Conservation (phyloP, 2,329 filamentous ascomycete genomes). For the Ceratocystis cacaofunesta region DNA sequence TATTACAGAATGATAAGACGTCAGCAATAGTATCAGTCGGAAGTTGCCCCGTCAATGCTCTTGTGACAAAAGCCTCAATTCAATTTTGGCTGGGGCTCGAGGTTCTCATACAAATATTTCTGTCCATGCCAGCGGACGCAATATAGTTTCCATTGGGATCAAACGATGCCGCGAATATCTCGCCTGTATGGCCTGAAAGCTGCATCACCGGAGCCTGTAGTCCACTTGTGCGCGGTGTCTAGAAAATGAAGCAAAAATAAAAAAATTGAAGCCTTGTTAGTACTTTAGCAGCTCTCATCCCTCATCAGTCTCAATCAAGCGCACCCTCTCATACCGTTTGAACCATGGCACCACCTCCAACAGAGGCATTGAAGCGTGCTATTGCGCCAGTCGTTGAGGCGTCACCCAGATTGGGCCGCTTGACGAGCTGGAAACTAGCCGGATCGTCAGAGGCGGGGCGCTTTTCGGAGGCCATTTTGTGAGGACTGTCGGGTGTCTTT, state of each 20-base stretch:
- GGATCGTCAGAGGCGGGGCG: conserved; percentile 77
- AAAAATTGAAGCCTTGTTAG: conserved; percentile 10
- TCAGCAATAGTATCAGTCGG: neutral
- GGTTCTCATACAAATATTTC: conserved; percentile 57
- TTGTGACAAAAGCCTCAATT: neutral
- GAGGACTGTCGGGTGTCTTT: neutral
- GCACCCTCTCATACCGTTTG: conserved; percentile 31
- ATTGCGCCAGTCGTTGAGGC: conserved; percentile 34
- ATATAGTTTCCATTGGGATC: conserved; percentile 78
- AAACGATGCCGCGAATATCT: conserved; percentile 83
- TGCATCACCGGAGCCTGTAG: conserved; percentile 91
- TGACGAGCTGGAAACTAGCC: conserved; percentile 66
- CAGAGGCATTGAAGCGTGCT: conserved; percentile 36
- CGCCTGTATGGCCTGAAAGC: conserved; percentile 64
- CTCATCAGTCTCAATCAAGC: neutral
- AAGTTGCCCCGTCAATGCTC: neutral
- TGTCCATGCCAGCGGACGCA: conserved; percentile 90
- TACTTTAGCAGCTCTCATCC: neutral
- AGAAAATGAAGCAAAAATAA: conserved; percentile 14
- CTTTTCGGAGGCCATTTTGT: conserved; percentile 77
- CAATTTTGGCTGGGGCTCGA: no score
- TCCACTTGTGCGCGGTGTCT: conserved; percentile 67
- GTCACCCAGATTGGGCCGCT: conserved; percentile 57
- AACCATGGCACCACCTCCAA: conserved; percentile 31
- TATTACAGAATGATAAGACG: conserved; percentile 24